A percentile compares a stretch with the other conserved stretches of the same genome.
Evolutionary conservation across 2,329 filamentous ascomycete genomes (phyloP).

Genomic region (Claviceps africana): DNA sequence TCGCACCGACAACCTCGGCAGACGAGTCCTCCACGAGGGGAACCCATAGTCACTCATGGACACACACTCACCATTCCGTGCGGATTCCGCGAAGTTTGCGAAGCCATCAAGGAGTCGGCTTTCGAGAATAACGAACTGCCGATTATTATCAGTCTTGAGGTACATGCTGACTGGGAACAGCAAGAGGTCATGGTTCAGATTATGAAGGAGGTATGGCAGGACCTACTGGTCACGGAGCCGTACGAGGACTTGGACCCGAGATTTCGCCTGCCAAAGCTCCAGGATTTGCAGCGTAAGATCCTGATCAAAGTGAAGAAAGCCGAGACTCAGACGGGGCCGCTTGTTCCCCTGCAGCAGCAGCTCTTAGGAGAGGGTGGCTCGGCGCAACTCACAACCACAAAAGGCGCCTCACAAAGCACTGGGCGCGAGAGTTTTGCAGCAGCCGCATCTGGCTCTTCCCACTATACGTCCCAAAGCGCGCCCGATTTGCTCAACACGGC

Average conservation of each 20-base stretch:
- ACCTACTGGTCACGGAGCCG: conserved; percentile 50
- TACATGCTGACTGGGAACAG: conserved; percentile 69
- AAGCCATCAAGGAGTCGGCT: conserved; percentile 62
- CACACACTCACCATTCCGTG: conserved; percentile 79
- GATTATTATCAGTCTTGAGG: conserved; percentile 82
- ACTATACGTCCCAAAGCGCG: not conserved
- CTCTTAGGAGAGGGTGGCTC: not conserved
- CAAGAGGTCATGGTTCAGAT: conserved; percentile 89
- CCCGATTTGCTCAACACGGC: conserved; percentile 17
- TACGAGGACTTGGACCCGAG: conserved; percentile 36
- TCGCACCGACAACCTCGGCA: conserved; percentile 6
- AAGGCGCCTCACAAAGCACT: conserved; percentile 12
- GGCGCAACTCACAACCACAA: conserved; percentile 10
- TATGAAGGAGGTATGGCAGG: conserved; percentile 79
- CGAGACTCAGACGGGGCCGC: conserved; percentile 18
- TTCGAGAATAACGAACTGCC: conserved; percentile 66
- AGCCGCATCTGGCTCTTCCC: not conserved
- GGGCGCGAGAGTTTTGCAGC: not conserved
- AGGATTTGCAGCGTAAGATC: conserved; percentile 65
- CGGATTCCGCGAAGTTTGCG: conserved; percentile 75
- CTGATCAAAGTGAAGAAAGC: conserved; percentile 65
- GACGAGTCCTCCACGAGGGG: conserved; percentile 28
- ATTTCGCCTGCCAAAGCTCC: conserved; percentile 51
- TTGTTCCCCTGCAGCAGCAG: not conserved
- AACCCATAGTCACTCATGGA: conserved; percentile 70